Evolutionary conservation across 495 filamentous ascomycete genomes (phyloP).

Genomic region (Amniculicola lignicola): DNA sequence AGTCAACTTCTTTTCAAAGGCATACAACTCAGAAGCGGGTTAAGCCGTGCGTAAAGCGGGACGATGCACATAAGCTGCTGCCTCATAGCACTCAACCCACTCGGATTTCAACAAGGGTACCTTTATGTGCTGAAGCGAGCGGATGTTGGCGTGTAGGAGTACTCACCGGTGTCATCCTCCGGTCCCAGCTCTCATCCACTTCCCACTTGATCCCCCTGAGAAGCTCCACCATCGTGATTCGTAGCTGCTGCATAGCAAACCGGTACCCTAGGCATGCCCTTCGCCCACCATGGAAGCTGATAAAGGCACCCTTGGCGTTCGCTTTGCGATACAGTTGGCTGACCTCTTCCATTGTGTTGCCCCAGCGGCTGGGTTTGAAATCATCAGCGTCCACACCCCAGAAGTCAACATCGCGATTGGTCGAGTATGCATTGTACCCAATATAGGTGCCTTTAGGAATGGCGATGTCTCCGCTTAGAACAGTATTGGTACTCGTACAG

Average conservation of each 20-base stretch:
- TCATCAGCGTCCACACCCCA: slow-evolving; percentile 40
- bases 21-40: too few species aligned
- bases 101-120: too few species aligned
- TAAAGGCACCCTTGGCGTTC: slow-evolving; percentile 40
- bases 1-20: too few species aligned
- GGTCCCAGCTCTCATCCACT: slow-evolving; percentile 38
- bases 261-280: slow-evolving; percentile 44
- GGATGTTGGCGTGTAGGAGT: too few species aligned
- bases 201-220: slow-evolving; percentile 36
- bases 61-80: too few species aligned
- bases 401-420: slow-evolving; percentile 36
- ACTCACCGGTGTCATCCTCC: slow-evolving; percentile 44
- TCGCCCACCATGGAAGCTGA: slow-evolving; percentile 42
- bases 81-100: too few species aligned
- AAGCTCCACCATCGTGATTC: slow-evolving; percentile 41
- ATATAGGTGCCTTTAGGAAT: slow-evolving; percentile 41
- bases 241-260: slow-evolving; percentile 42
- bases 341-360: slow-evolving; percentile 38
- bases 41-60: too few species aligned
- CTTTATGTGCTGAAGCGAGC: too few species aligned
- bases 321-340: slow-evolving; percentile 34
- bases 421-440: slow-evolving; percentile 43
- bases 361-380: slow-evolving; percentile 46
- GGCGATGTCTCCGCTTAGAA: slow-evolving; percentile 35
- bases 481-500: slow-evolving; percentile 7